These are phyloP conservation scores for Leucoagaricus sp. DNA, from an alignment of 1,284 basidiomycete species.

Conservation along the genomic window DNA sequence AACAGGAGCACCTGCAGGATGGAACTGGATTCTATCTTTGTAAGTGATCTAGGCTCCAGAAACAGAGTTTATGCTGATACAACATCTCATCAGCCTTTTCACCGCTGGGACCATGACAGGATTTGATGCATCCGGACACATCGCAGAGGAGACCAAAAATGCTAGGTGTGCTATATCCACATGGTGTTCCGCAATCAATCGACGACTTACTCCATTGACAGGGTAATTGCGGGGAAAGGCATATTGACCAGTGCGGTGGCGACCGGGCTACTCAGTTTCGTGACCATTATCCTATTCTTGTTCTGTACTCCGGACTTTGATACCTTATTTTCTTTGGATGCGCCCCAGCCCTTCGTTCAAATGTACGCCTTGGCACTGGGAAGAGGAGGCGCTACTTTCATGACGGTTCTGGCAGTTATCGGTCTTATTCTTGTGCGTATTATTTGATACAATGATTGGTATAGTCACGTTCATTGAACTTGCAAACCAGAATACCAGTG, in stretches of 20 bases:
- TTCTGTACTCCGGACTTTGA: conserved; percentile 84
- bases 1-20: conserved; percentile 78
- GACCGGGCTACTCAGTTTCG: conserved; percentile 75
- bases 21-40: conserved; percentile 88
- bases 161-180: conserved; percentile 52
- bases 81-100: conserved; percentile 57
- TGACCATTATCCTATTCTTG: conserved; percentile 77
- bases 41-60: conserved; percentile 29
- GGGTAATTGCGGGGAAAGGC: conserved; percentile 76
- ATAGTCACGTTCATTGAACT: not conserved
- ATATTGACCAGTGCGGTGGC: conserved; percentile 75
- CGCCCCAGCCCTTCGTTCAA: conserved; percentile 87
- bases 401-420: conserved; percentile 78
- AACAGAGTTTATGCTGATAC: conserved; percentile 4
- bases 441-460: not conserved
- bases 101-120: conserved; percentile 83
- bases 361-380: conserved; percentile 82
- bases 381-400: conserved; percentile 74
- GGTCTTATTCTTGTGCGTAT: conserved; percentile 73
- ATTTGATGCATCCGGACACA: conserved; percentile 87
- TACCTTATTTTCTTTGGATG: conserved; percentile 68
- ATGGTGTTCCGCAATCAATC: not conserved
- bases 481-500: conserved; percentile 69
- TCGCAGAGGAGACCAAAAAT: conserved; percentile 89
- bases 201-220: conserved; percentile 27